Evolutionary conservation across 108 stramenopile species (phyloP).

Genomic region (Conticribra weissflogii): DNA sequence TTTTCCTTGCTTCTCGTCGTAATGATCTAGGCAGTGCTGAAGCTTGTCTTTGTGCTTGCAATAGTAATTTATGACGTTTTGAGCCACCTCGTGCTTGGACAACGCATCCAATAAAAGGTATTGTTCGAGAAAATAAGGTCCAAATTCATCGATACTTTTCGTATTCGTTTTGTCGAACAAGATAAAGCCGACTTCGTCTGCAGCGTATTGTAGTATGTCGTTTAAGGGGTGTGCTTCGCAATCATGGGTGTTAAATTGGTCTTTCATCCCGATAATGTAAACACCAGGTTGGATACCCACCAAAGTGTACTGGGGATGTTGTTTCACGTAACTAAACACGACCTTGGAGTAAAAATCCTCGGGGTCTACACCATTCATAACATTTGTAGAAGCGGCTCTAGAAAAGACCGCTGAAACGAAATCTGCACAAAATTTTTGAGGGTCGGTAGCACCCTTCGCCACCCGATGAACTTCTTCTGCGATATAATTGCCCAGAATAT

Average conservation of each 20-base stretch:
- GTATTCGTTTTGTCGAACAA: slow-evolving; percentile 47
- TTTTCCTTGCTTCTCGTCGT: slow-evolving; percentile 56
- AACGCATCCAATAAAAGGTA: slow-evolving; percentile 51
- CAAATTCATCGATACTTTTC: slow-evolving; percentile 52
- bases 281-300: slow-evolving; percentile 52
- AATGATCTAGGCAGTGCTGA: slow-evolving; percentile 31
- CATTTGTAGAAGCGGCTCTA: neutral
- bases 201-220: slow-evolving; percentile 36
- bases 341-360: slow-evolving; percentile 31
- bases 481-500: slow-evolving; percentile 53
- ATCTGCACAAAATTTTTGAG: slow-evolving; percentile 19
- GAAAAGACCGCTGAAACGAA: slow-evolving; percentile 29
- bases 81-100: slow-evolving; percentile 58
- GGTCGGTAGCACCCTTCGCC: slow-evolving; percentile 1
- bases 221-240: slow-evolving; percentile 32
- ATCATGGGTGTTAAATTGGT: slow-evolving; percentile 57
- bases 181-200: slow-evolving; percentile 56
- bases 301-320: slow-evolving; percentile 54
- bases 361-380: slow-evolving; percentile 2
- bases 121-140: slow-evolving; percentile 57
- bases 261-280: slow-evolving; percentile 63
- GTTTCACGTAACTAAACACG: slow-evolving; percentile 35
- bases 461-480: slow-evolving; percentile 39
- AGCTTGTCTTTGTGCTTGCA: slow-evolving; percentile 45
- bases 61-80: slow-evolving; percentile 59